Percentiles rank a stretch among this genome's conserved stretches.
These are phyloP conservation scores for Solanum hybrid DNA, from an alignment of 305 asterid species.

Conservation along the genomic window DNA sequence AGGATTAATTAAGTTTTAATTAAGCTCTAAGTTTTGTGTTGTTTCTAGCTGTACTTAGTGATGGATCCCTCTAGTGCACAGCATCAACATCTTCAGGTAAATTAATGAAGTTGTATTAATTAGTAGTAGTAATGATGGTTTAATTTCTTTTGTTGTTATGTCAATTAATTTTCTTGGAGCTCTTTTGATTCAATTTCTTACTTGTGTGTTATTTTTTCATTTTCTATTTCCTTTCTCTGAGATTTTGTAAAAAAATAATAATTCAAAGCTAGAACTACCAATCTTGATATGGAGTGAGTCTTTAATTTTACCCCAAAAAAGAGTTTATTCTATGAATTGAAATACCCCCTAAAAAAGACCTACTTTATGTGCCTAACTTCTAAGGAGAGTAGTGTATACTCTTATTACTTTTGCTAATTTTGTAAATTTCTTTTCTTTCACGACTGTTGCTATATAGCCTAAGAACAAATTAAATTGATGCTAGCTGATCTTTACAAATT, in stretches of 20 bases:
- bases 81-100: not conserved
- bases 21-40: not conserved
- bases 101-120: not conserved
- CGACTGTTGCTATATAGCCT: not conserved
- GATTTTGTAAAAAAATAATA: not conserved
- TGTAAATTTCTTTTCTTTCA: not conserved
- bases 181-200: not conserved
- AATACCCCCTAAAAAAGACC: not conserved
- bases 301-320: not conserved
- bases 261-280: not conserved
- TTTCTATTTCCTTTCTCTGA: not conserved
- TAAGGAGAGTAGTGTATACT: not conserved
- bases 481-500: not conserved
- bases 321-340: not conserved
- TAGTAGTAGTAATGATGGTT: not conserved
- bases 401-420: not conserved
- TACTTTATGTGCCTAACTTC: not conserved
- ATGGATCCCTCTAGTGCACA: conserved; percentile 3
- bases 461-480: not conserved
- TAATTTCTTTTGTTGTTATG: not conserved
- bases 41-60: not conserved
- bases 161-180: not conserved
- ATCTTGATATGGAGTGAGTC: not conserved
- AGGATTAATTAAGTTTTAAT: not conserved
- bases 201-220: not conserved